Conservation (phyloP, 345 rosid genomes). For the Luvunga scandens region DNA sequence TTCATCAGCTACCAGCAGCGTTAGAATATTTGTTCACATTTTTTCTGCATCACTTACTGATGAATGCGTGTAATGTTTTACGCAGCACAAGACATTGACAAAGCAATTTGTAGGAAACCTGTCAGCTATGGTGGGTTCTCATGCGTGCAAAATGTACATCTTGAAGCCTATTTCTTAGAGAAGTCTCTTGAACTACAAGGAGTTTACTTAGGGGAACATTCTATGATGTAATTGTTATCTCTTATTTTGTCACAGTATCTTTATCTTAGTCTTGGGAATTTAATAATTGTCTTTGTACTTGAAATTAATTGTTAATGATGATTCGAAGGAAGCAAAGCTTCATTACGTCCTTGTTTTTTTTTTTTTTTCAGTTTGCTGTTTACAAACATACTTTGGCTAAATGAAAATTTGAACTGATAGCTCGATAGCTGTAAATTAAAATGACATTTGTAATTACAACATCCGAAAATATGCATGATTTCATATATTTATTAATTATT, state of each 20-base stretch:
- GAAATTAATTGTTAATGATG: neutral
- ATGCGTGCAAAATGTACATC: conserved; percentile 68
- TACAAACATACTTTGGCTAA: too few species aligned
- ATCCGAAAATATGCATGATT: too few species aligned
- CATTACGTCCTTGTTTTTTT: too few species aligned
- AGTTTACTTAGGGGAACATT: neutral
- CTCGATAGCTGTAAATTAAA: too few species aligned
- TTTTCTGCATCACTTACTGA: neutral
- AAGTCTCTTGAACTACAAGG: too few species aligned
- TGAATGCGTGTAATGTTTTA: conserved; percentile 3
- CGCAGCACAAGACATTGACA: conserved; percentile 76
- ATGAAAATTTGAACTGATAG: too few species aligned
- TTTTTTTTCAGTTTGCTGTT: neutral
- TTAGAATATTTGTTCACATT: neutral
- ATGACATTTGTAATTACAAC: too few species aligned
- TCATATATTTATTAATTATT: too few species aligned
- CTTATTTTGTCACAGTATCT: too few species aligned
- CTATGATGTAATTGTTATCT: neutral
- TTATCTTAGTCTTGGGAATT: too few species aligned
- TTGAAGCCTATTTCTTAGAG: conserved; percentile 71
- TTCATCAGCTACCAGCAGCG: neutral
- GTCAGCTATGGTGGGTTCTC: conserved; percentile 47
- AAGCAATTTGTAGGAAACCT: conserved; percentile 50
- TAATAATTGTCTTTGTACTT: neutral
- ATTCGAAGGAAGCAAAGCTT: conserved; percentile 1